phyloP scores from a whole-genome alignment of 257 asterid species.

The Nicotiana noctiflora region DNA sequence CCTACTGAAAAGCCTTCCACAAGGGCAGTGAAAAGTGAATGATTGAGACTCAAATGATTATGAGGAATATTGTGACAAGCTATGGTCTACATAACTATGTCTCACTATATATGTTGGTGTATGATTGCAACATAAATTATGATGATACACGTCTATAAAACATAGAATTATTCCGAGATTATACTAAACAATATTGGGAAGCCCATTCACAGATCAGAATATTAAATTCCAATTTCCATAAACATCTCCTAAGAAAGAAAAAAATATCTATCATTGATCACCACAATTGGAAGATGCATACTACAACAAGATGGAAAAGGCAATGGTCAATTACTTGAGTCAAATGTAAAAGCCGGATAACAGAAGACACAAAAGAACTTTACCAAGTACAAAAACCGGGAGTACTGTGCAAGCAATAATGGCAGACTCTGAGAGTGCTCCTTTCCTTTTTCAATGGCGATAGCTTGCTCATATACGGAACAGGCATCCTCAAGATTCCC shows the following conservation, averaged over 20 bases:
- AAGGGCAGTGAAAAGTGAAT: neutral
- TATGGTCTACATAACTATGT: neutral
- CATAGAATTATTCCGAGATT: neutral
- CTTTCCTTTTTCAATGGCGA: constrained; percentile 91
- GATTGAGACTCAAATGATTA: neutral
- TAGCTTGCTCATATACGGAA: constrained; percentile 83
- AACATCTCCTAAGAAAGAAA: neutral
- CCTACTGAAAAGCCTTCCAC: neutral
- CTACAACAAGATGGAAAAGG: constrained; percentile 9
- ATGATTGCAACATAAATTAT: neutral
- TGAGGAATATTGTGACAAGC: neutral
- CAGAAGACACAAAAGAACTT: neutral
- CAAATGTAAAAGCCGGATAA: constrained; percentile 2
- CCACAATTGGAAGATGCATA: neutral
- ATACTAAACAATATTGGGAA: neutral
- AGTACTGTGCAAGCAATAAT: constrained; percentile 78
- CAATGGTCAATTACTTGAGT: neutral
- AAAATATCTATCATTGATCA: neutral
- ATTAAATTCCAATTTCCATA: neutral
- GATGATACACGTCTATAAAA: neutral
- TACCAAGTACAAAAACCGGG: constrained; percentile 84
- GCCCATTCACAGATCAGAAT: neutral
- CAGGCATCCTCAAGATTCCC: constrained; percentile 82
- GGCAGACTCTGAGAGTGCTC: constrained; percentile 90
- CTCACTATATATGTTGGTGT: neutral